Base-by-base conservation (phyloP, 1,284 basidiomycete species). In the Austroboletus niveus region DNA sequence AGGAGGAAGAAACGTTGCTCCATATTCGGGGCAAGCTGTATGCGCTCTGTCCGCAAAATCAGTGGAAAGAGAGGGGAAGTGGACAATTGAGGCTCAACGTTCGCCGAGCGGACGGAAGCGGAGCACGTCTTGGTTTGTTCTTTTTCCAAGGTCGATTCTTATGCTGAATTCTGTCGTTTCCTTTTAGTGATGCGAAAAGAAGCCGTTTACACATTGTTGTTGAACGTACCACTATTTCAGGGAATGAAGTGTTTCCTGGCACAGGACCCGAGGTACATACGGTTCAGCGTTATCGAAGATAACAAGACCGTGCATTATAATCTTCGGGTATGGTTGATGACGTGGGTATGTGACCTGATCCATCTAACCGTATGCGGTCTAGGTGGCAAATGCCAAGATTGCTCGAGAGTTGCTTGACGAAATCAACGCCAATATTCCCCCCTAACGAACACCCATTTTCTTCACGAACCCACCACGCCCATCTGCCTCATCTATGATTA, bases 171-270 rank as follows among this genome's bases (percentile, higher is more conserved):
- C 20, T 31, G 27, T 12, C 17, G 1, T 42, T 29, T 30, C 10
- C 27, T n/a, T 44, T 20, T 48, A 94, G 94, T 98, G 36, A 97
- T 98, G 94, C 84, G 94, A 52, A 92, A 95, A 60, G 94, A 98
- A 61, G 94, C 93, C 1, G 92, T 96, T 10, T 84, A 90, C 62
- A 79, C 90, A 0, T 72, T 97, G 44, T 74, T 98, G 49, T 76
- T 98, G 49, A 98, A 98, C 63, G 84, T 90, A 38, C 81, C 85
- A 34, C 76, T 98, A 44, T 97, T 96, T 77, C 75, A 79, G 57
- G 93, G 93, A 20, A 94, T 96, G 90, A 79, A 79, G 47, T 89
- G 86, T 69, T 76, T 79, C 56, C 68, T 89, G 62, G 83, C 89
- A 52, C 84, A 93, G 72, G 89, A 91, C 61, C 85, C 87, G 27